Base-by-base conservation (phyloP, 768 basidiomycete genomes). In the Phanerochaete carnosa region DNA sequence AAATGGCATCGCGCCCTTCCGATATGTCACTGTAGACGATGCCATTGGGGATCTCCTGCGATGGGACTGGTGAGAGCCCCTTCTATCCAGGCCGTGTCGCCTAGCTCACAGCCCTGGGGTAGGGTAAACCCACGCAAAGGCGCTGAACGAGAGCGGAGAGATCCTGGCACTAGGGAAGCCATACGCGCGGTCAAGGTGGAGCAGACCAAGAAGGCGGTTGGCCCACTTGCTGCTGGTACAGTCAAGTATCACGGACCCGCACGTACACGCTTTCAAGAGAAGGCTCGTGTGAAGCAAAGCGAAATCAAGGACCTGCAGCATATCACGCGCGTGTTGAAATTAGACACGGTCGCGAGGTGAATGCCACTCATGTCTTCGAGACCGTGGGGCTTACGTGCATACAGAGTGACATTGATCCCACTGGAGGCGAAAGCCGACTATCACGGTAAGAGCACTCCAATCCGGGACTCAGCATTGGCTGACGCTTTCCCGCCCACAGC, bases 31-130 rank as follows among this genome's bases (percentile, higher is more conserved):
- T 0, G 80, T 92, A 45, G 80, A 82, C 23, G 90, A 92, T 68
- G 89, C 91, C 1, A 90, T 93, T 52, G 75, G 79, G 2, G 92
- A 94, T 68, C 75, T 94, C 9, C 85, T 83, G 2, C 78, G 71
- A 3, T 94, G 88, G 69, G 87, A 94, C 59, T 93, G 90, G 92
- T 90, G 68, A 9, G n/a, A n/a, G n/a, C n/a, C n/a, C n/a, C n/a
- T n/a, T n/a, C n/a, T n/a, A n/a, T n/a, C n/a, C n/a, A n/a, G 76
- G 62, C 22, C 49, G 16, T 19, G 11, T 43, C 39, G 8, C 8
- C 19, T 9, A 4, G 19, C 33, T 35, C 7, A 13, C 33, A 35
- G 7, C 13, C 33, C 33, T 6, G 33, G 33, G 33, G 16, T 33
- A 61, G 60, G 60, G 37, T 47, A 47, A 67, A 63, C n/a, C 64